phyloP scores from a whole-genome alignment of 2,329 filamentous ascomycete species.

The Xenoacremonium recifei region DNA sequence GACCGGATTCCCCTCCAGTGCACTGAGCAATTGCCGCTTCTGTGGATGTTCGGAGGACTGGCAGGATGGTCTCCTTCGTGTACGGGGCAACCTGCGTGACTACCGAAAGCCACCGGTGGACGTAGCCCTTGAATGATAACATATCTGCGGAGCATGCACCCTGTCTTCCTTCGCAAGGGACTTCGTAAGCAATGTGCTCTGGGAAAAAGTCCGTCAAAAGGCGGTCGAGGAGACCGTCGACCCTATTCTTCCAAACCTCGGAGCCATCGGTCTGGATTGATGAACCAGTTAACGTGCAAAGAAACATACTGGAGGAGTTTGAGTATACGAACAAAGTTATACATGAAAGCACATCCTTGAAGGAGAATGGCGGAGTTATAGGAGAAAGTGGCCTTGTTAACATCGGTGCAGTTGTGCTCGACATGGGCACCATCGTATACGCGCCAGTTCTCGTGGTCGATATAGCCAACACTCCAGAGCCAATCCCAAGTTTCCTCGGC shows the following conservation, averaged over 20 bases:
- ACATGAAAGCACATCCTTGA: conserved; percentile 66
- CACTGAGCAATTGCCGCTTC: conserved; percentile 61
- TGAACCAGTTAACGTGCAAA: conserved; percentile 11
- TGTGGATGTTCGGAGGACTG: conserved; percentile 57
- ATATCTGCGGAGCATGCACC: conserved; percentile 68
- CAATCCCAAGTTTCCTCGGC: conserved; percentile 64
- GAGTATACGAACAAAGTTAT: conserved; percentile 52
- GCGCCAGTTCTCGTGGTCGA: conserved; percentile 58
- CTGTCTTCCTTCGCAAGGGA: conserved; percentile 59
- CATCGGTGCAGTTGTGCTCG: conserved; percentile 55
- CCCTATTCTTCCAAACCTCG: conserved; percentile 52
- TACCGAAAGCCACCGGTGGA: conserved; percentile 63
- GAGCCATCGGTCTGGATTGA: conserved; percentile 47
- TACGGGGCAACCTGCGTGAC: conserved; percentile 62
- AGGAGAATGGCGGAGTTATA: conserved; percentile 64
- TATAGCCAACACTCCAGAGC: conserved; percentile 52
- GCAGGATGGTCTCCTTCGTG: conserved; percentile 52
- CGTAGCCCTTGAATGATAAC: conserved; percentile 69
- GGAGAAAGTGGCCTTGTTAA: conserved; percentile 64
- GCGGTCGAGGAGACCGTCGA: conserved; percentile 54
- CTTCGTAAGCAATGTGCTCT: conserved; percentile 61
- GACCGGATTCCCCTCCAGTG: conserved; percentile 55
- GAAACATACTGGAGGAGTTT: neutral
- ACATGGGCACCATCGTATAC: conserved; percentile 65
- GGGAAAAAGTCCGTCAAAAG: conserved; percentile 53